phyloP scores from a whole-genome alignment of 2,329 filamentous ascomycete species.

The Verticillium isaacii region DNA sequence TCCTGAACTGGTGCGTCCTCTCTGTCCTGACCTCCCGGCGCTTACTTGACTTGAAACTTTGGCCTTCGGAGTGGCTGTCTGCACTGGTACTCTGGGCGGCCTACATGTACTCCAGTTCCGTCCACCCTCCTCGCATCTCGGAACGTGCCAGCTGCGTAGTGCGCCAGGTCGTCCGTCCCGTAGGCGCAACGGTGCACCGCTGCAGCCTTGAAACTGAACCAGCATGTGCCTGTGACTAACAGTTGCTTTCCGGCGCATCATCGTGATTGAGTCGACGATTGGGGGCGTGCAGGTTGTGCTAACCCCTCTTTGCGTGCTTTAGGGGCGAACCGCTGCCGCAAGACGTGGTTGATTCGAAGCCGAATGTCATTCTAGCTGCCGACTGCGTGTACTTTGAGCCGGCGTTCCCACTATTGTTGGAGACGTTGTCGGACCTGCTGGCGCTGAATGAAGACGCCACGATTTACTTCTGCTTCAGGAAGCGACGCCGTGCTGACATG shows the following conservation, averaged over 20 bases:
- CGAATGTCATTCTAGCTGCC: constrained; percentile 83
- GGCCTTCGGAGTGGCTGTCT: neutral
- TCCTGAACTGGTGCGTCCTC: constrained; percentile 75
- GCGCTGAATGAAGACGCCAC: constrained; percentile 61
- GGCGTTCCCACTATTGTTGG: constrained; percentile 80
- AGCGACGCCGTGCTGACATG: constrained; percentile 74
- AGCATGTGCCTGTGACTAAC: neutral
- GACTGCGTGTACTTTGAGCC: constrained; percentile 98
- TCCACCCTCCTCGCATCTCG: neutral
- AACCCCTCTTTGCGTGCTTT: neutral
- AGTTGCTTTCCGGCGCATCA: neutral
- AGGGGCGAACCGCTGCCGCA: constrained; percentile 59
- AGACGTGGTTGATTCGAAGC: constrained; percentile 50
- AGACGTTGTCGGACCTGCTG: constrained; percentile 72
- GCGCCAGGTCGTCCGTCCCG: neutral
- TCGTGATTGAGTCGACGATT: neutral
- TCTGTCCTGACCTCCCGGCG: neutral
- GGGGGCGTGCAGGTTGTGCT: neutral
- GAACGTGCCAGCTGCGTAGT: neutral
- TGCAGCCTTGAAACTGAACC: neutral
- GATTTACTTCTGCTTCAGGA: constrained; percentile 90
- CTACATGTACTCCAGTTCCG: neutral
- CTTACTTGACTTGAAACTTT: neutral
- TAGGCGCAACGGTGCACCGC: neutral
- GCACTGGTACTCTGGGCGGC: neutral